Percentiles rank a stretch among this genome's conserved stretches.
Evolutionary conservation across 2,329 filamentous ascomycete species (phyloP).

Genomic region (Rasamsonia emersonii): DNA sequence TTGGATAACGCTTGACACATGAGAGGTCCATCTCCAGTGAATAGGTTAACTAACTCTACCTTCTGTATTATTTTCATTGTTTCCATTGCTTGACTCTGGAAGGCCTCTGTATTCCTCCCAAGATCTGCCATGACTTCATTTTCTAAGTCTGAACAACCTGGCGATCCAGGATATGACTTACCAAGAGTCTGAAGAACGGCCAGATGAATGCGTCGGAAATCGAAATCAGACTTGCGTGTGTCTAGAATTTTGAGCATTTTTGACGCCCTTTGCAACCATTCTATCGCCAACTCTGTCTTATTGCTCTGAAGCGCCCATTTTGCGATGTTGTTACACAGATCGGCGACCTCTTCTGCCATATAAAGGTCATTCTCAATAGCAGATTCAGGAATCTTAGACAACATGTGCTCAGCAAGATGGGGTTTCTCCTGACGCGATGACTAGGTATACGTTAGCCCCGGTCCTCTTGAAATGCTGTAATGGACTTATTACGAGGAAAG

Average conservation of each 20-base stretch:
- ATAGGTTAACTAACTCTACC: too few species aligned
- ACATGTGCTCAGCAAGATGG: conserved; percentile 73
- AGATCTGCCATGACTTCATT: too few species aligned
- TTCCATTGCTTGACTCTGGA: too few species aligned
- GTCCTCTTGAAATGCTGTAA: conserved; percentile 3
- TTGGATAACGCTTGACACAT: conserved; percentile 43
- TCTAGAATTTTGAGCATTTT: conserved; percentile 45
- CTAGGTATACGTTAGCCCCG: conserved; percentile 34
- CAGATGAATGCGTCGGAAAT: conserved; percentile 22
- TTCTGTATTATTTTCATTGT: too few species aligned
- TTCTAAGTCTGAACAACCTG: too few species aligned
- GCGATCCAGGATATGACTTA: not conserved
- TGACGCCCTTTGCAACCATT: conserved; percentile 66
- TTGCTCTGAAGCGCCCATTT: conserved; percentile 46
- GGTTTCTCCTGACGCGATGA: conserved; percentile 64
- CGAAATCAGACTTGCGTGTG: conserved; percentile 16
- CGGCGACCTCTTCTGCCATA: conserved; percentile 54
- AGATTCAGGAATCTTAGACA: conserved; percentile 46
- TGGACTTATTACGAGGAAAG: conserved; percentile 50
- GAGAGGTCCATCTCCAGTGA: too few species aligned
- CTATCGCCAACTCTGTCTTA: conserved; percentile 49
- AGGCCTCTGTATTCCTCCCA: too few species aligned
- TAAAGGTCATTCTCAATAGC: conserved; percentile 35
- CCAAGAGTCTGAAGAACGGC: conserved; percentile 58
- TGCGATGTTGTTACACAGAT: conserved; percentile 66